Base-by-base conservation (phyloP, 148 eudicot genomes). In the Suaeda aralocaspica region DNA sequence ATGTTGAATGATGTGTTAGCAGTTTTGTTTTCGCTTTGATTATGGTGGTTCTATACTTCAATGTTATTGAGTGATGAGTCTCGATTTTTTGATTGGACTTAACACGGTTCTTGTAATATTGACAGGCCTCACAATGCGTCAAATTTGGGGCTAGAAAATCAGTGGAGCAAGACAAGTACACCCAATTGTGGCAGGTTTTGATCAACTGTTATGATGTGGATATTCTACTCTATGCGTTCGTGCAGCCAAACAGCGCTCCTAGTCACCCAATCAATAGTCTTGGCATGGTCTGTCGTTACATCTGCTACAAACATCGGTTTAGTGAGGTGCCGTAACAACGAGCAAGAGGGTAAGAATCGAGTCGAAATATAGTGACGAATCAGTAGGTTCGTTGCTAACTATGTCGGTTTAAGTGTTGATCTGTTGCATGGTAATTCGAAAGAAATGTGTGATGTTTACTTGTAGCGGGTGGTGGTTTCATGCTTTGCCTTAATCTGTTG, bases 121-220 rank as follows among this genome's bases (percentile, higher is more conserved):
- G n/a, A n/a, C 82, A 91, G 95, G 53, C 87, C 85, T 14, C n/a
- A 89, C 90, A 53, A 75, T 89, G 6, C 15, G 19, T 45, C 73
- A 64, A 36, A 86, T 89, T 13, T 73, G 30, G 50, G 85, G n/a
- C 66, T 72, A 79, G 77, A 10, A 87, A 84, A 75, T 84, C 92
- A 26, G 88, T 85, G 66, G 82, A 81, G 73, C 79, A 77, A 45
- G 89, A 82, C 85, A 78, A 83, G 42, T 84, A 78, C 76, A 87
- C 48, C 84, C 95, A 2, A 85, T 84, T 60, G 67, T 87, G 0
- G 92, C 89, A 0, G 78, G 84, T 2, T n/a, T 44, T 84, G 19
- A 79, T 87, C 36, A 89, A 83, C 71, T 92, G 97, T 24, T n/a
- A 41, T 77, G 4, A 44, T 89, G 75, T 89, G 91, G 96, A 61